These are phyloP conservation scores for Trichosanthes truncata DNA, from an alignment of 306 rosid genomes.

Conservation along the genomic window DNA sequence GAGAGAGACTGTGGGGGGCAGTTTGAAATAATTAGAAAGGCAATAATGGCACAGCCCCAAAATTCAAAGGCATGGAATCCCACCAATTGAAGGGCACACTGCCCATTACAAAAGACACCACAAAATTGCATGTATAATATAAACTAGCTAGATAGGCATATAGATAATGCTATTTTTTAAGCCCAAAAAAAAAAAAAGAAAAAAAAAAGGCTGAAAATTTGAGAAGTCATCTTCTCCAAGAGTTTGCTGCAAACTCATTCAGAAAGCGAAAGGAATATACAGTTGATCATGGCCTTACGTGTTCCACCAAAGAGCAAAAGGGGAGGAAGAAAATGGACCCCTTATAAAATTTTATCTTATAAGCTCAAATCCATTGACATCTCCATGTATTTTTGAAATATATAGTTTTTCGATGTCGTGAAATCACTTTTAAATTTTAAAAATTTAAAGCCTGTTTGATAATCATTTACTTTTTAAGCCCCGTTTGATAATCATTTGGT, in stretches of 20 bases:
- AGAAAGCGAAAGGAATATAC: conserved; percentile 8
- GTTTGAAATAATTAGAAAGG: neutral
- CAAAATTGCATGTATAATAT: neutral
- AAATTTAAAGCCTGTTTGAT: too few species aligned
- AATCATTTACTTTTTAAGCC: too few species aligned
- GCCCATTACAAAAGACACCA: conserved; percentile 5
- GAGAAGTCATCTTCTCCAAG: neutral
- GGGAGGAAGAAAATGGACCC: conserved; percentile 23
- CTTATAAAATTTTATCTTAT: neutral
- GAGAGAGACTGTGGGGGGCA: neutral
- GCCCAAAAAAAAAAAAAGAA: too few species aligned
- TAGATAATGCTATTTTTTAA: neutral
- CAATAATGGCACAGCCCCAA: neutral
- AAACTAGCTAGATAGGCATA: neutral
- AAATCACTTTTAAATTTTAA: too few species aligned
- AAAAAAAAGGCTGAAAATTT: neutral
- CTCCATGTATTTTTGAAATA: too few species aligned
- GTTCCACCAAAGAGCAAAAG: conserved; percentile 32
- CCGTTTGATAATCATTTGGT: too few species aligned
- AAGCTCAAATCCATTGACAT: neutral
- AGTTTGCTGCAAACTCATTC: neutral
- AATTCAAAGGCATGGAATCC: neutral
- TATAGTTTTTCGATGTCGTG: too few species aligned
- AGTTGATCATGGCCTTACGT: conserved; percentile 21
- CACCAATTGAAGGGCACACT: conserved; percentile 2